A percentile compares a stretch with the other conserved stretches of the same genome.
phyloP scores from a whole-genome alignment of 192 early-diverging fungal species.

The Entomortierella parvispora region DNA sequence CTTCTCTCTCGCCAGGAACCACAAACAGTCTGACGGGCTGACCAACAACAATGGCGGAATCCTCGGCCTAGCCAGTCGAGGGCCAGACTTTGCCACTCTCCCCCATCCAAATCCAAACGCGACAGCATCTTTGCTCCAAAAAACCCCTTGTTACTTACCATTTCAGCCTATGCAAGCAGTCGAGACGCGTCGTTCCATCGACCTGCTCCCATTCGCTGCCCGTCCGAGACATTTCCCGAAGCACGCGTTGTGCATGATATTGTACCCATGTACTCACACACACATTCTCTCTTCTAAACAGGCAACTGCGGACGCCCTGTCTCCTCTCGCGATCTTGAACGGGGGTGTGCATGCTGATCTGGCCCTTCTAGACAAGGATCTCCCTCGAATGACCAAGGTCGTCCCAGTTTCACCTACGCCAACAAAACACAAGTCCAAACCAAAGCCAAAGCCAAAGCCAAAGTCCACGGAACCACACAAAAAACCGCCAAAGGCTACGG shows the following conservation, averaged over 20 bases:
- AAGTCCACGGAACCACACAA: background rate
- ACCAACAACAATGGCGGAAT: too few relatives aligned
- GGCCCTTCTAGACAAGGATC: background rate
- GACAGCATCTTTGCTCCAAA: background rate
- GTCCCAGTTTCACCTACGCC: background rate
- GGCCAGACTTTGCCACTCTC: too few relatives aligned
- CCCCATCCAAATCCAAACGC: too few relatives aligned
- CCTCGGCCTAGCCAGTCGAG: too few relatives aligned
- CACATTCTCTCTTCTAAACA: too few relatives aligned
- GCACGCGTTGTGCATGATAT: too few relatives aligned
- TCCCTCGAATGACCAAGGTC: background rate
- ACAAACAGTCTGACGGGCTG: too few relatives aligned
- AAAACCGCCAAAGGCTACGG: background rate
- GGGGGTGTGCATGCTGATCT: background rate
- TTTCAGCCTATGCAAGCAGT: background rate
- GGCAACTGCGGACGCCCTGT: too few relatives aligned
- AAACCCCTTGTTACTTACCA: background rate
- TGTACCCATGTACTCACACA: too few relatives aligned
- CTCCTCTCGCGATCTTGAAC: too few relatives aligned
- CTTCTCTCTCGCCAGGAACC: too few relatives aligned
- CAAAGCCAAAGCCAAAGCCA: constrained; percentile 17
- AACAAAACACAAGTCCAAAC: background rate
- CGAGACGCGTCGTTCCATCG: constrained; percentile 2
- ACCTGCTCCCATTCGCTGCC: background rate
- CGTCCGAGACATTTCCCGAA: background rate